Evolutionary conservation across 352 stramenopile species (phyloP), one percentile per base, ranked within the genome.

Genomic region (Phytophthora crassamura): DNA sequence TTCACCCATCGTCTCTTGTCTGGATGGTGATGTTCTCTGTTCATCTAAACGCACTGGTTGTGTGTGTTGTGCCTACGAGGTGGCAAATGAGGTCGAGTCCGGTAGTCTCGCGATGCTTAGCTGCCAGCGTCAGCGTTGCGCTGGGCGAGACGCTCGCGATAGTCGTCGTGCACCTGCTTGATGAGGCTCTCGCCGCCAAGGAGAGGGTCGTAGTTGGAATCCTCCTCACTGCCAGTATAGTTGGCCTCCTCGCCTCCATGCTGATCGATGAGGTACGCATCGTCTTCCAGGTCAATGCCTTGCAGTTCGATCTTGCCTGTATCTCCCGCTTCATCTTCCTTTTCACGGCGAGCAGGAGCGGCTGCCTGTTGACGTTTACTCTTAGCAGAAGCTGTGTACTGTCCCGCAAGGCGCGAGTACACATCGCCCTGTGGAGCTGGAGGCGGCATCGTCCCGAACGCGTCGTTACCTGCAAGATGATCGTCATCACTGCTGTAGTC

Each of bases 301-400:
- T 72, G 61, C 15, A 54, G 25, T 34, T 11, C 49, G n/a, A 43
- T 33, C 32, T 75, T 80, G 36, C 35, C 59, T 20, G 66, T 64
- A 15, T 41, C 42, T n/a, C 82, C 66, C 14, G 55, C 67, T 28
- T 84, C 72, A 33, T 79, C 84, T 2, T 38, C 41, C 35, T 75
- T 82, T 3, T 63, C 48, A 12, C 77, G 76, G 4, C 78, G 77
- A 41, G 53, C 60, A 20, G 52, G 16, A 51, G 66, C 53, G 32
- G 62, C 45, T 4, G 76, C 69, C 5, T 76, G 70, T 38, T 95
- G 84, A 22, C 86, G 80, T 46, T 95, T 95, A 64, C 68, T 94
- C 57, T 95, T 86, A 8, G 87, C 86, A 15, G 87, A 94, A 10
- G 84, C 81, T 2, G 87, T 95, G 71, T 94, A 95, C 41, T 93